Evolutionary conservation across 805 yeast genomes (phyloP).

Genomic region (Saturnispora zaruensis): DNA sequence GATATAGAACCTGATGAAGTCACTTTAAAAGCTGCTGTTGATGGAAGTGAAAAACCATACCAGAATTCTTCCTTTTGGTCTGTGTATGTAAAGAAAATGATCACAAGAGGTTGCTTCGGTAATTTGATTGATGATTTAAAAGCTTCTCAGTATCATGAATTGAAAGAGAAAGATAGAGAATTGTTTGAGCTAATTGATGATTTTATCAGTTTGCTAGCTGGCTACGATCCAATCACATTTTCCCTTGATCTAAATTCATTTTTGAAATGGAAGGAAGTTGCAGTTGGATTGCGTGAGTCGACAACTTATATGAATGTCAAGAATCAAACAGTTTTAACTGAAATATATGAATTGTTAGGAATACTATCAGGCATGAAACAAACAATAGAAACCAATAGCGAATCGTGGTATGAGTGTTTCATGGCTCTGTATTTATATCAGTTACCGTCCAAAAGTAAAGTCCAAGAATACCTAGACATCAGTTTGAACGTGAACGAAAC

Average conservation of each 20-base stretch:
- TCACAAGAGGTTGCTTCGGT: conserved; percentile 52
- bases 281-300: conserved; percentile 42
- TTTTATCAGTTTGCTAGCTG: conserved; percentile 31
- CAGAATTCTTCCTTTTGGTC: conserved; percentile 53
- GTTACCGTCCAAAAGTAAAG: conserved; percentile 41
- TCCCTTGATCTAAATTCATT: conserved; percentile 35
- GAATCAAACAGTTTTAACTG: conserved; percentile 25
- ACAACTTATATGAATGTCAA: conserved; percentile 21
- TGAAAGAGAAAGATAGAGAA: conserved; percentile 24
- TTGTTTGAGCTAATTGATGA: conserved; percentile 34
- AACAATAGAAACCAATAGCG: conserved; percentile 43
- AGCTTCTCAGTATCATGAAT: conserved; percentile 35
- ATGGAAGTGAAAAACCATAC: conserved; percentile 35
- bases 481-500: conserved; percentile 27
- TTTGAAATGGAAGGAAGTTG: conserved; percentile 41
- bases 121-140: conserved; percentile 45
- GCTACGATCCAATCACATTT: conserved; percentile 30
- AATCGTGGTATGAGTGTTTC: conserved; percentile 62
- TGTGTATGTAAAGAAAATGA: conserved; percentile 44
- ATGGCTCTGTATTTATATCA: conserved; percentile 37
- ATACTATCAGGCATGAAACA: conserved; percentile 39
- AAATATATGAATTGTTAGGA: conserved; percentile 35
- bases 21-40: conserved; percentile 37
- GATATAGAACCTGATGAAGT: conserved; percentile 58
- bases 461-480: conserved; percentile 33